Evolutionary conservation across 169 alveolate species (phyloP), one percentile per base, ranked within the genome.

Genomic region (Plasmodium knowlesi): DNA sequence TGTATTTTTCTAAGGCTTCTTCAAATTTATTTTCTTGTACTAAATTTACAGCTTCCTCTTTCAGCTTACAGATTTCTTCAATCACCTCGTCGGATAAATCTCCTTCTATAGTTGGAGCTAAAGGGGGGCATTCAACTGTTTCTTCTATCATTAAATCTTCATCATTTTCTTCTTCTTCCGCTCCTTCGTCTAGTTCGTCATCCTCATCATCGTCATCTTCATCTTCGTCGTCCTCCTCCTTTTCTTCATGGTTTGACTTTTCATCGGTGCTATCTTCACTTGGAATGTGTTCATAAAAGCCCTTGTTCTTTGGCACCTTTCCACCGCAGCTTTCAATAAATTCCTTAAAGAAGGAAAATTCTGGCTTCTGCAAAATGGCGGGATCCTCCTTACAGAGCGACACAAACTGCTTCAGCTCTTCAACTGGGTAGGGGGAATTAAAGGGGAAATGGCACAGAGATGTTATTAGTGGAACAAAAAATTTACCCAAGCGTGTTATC

Each of bases 391-490:
- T 82, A 34, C 95, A 92, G 8, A 57, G 46, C 12, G 95, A 57
- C n/a, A 96, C 95, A 83, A 96, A 96, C 41, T 95, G 88, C 95
- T 96, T 94, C 92, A 96, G 70, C 37, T 96, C 97, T 25, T 90
- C 83, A 61, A 96, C 97, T 96, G 93, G 71, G 76, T 96, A 92
- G 71, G 76, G 53, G 32, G 37, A 22, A 9, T 78, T 43, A 43
- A 34, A 86, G 81, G 30, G 41, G 39, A 71, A 86, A 50, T 14
- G 43, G n/a, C n/a, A 30, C 9, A 82, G 32, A n/a, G 14, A 57
- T 8, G 16, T 80, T 80, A 25, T 3, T 25, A 9, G 28, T 19
- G 32, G n/a, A 14, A 19, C 9, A 39, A 25, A 43, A 32, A 1
- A 12, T 50, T 50, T 50, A 50, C 8, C 61, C 16, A 50, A 2